These are phyloP conservation scores for Hyphodiscus hymeniophilus DNA, from an alignment of 495 filamentous ascomycete species.

Conservation along the genomic window DNA sequence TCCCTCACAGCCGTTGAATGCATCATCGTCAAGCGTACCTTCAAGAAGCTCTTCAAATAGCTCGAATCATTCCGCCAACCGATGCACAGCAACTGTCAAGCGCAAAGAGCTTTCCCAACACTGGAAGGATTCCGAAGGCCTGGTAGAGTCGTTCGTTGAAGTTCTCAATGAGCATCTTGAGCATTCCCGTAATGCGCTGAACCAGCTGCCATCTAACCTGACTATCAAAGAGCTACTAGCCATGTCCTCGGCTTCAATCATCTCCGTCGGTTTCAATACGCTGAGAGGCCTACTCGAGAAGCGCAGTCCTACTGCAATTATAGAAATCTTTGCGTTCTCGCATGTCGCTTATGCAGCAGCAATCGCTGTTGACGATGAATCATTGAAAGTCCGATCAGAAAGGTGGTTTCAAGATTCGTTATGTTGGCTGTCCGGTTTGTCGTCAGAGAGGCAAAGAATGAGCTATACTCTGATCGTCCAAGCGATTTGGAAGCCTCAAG, in stretches of 20 bases:
- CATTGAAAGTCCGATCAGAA: slow-evolving; percentile 5
- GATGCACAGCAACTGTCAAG: slow-evolving; percentile 1
- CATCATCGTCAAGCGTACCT: not conserved
- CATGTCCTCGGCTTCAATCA: slow-evolving; percentile 17
- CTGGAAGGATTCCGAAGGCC: slow-evolving; percentile 5
- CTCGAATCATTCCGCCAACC: slow-evolving; percentile 3
- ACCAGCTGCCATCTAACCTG: slow-evolving; percentile 4
- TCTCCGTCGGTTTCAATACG: slow-evolving; percentile 15
- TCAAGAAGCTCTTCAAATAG: not conserved
- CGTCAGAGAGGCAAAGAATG: slow-evolving; percentile 7
- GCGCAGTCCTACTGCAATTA: slow-evolving; percentile 15
- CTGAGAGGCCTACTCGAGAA: slow-evolving; percentile 16
- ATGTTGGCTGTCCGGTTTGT: slow-evolving; percentile 9
- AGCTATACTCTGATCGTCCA: slow-evolving; percentile 15
- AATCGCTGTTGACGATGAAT: slow-evolving; percentile 11
- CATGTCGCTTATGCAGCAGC: slow-evolving; percentile 21
- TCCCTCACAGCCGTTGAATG: not conserved
- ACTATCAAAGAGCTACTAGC: slow-evolving; percentile 13
- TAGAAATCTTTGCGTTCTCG: slow-evolving; percentile 18
- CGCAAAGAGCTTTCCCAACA: slow-evolving; percentile 6
- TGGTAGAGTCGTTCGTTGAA: slow-evolving; percentile 18
- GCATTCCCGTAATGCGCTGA: slow-evolving; percentile 13
- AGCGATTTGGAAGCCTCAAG: slow-evolving; percentile 14
- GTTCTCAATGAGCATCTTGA: slow-evolving; percentile 18
- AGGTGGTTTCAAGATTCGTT: slow-evolving; percentile 15